Base-by-base conservation (phyloP, 2,329 filamentous ascomycete genomes). In the Talaromyces sp. region DNA sequence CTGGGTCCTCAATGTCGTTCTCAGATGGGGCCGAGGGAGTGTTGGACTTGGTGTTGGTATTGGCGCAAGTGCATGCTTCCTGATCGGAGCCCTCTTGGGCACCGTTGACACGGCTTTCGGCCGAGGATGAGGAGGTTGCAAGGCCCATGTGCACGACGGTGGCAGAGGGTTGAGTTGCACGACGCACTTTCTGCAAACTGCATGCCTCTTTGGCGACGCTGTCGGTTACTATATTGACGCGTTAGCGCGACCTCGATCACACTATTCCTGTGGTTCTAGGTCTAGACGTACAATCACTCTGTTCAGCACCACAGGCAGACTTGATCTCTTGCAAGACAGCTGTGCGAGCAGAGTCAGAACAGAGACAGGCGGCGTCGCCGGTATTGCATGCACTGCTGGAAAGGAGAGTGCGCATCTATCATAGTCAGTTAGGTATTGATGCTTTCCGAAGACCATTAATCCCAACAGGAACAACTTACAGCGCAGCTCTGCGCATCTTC, bases 381-480 rank as follows among this genome's bases (percentile, higher is more conserved):
- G 57, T 59, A 43, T 59, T 59, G 57, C 57, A 59, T 11, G 53
- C 53, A 28, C 28, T 55, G 37, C 57, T 59, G 7, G 57, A 52
- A 7, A 59, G 53, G 5, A 59, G 31, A 3, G 57, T 59, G 41
- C 54, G 46, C 52, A 59, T 59, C 57, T 59, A 36, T 1, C 33
- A 19, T 5, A 33, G 45, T 48, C n/a, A 48, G 17, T 21, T n/a
- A n/a, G n/a, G n/a, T n/a, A n/a, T n/a, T n/a, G 3, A 8, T 35
- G 25, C 1, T 10, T n/a, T n/a, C 15, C 5, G 25, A 8, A 19
- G 28, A 10, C 10, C 13, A 10, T 13, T 17, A n/a, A 8, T 25
- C 1, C 1, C 7, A 5, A 15, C 13, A n/a, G 9, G 25, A 4
- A 28, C 25, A 36, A 31, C 53, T 39, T 56, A 59, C 57, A 39